Conservation (phyloP, 768 basidiomycete species). For the Ephemerocybe angulata region DNA sequence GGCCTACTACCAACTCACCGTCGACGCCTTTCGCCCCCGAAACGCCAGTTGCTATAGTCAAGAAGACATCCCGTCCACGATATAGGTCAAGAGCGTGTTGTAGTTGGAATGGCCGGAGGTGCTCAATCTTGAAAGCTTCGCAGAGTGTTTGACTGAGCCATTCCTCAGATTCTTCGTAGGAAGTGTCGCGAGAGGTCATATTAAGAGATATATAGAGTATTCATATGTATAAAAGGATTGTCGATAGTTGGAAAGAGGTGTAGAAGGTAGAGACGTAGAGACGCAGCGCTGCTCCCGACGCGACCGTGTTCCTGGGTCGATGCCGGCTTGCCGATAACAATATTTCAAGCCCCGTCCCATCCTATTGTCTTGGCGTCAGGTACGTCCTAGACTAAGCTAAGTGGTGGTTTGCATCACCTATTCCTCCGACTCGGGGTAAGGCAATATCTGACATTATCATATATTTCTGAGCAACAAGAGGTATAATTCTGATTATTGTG, state of each 20-base stretch:
- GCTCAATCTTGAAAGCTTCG: slow-evolving; percentile 3
- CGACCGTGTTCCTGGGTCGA: neutral
- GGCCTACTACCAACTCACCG: too few relatives aligned
- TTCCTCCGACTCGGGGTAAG: too few relatives aligned
- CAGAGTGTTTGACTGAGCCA: slow-evolving; percentile 8
- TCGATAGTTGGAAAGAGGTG: neutral
- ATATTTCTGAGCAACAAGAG: too few relatives aligned
- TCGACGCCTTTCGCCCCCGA: too few relatives aligned
- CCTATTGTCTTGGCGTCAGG: neutral
- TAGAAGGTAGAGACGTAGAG: neutral
- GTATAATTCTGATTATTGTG: too few relatives aligned
- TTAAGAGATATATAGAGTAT: neutral
- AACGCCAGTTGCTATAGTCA: slow-evolving; percentile 10
- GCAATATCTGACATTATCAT: too few relatives aligned
- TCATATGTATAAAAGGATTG: neutral
- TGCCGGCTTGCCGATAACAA: neutral
- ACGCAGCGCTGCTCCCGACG: too few relatives aligned
- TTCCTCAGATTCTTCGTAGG: neutral
- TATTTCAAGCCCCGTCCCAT: neutral
- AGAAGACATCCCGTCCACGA: slow-evolving; percentile 9
- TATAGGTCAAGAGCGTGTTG: slow-evolving; percentile 9
- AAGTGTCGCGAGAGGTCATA: neutral
- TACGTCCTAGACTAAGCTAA: neutral
- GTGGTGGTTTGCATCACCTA: too few relatives aligned
- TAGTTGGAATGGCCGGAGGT: slow-evolving; percentile 7